Base-by-base conservation (phyloP, 2,329 filamentous ascomycete genomes). In the Nannizzia gypsea region DNA sequence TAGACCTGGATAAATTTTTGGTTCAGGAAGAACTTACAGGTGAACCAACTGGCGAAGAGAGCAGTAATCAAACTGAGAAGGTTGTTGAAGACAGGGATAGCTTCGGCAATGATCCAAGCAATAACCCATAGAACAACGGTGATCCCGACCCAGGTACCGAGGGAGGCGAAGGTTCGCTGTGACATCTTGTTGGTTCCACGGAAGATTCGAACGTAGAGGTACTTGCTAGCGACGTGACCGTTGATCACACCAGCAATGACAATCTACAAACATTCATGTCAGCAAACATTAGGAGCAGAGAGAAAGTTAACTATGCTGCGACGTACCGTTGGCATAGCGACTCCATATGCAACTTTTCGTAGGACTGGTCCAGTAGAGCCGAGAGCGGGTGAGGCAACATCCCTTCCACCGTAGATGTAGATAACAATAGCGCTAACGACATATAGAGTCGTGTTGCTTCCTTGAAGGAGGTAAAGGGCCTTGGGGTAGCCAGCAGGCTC, bases 241-340 rank as follows among this genome's bases (percentile, higher is more conserved):
- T 87, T 85, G 63, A 89, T 85, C 5, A 88, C 84, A 58, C 86
- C 86, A 0, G 85, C 83, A 56, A 89, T 82, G 55, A 89, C 75
- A 61, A 89, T 88, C 71, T 73, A 58, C 11, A 28, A 13, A 57
- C 0, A 17, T 48, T 3, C 22, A 20, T 55, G 28, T 46, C 20
- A 46, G 48, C n/a, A 17, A 17, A 6, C 15, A 56, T 8, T 54
- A 36, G 17, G 24, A 17, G 13, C n/a, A 2, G 13, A 36, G 1
- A 20, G 24, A 13, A 54, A 54, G 15, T 15, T 59, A 40, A 11
- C 20, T 31, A 1, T n/a, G 15, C 46, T 42, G 38, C 60, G 31
- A 66, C 70, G 38, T 63, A 74, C 71, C 1, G 86, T 88, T 13
- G 85, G 85, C 1, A 86, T 77, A 0, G 86, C 86, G 61, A 89